Base-by-base conservation (phyloP, 208 protist species). In the Trypanosoma rangeli region DNA sequence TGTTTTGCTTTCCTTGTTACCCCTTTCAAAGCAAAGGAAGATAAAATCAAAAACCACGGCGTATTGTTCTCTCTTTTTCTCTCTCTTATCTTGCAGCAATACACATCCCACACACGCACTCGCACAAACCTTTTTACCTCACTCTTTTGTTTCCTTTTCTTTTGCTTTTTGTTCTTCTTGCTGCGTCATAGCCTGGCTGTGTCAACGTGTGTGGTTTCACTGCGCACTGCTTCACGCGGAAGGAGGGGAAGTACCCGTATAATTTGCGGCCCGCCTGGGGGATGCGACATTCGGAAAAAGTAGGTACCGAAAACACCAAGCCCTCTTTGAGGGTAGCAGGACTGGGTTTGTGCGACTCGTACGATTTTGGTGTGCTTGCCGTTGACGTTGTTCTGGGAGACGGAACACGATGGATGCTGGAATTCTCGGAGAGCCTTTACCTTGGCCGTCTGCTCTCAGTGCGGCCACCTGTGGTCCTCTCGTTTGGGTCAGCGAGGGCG, bases 351-450 rank as follows among this genome's bases (percentile, higher is more conserved):
- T n/a, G 28, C 53, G 55, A 60, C 28, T 24, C 37, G 18, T 58
- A 67, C 15, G 73, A 73, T 3, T 78, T 70, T 66, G 73, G 70
- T 24, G 59, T 73, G 68, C 48, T 73, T 24, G 61, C 37, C 20
- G 52, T 73, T 8, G 66, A 78, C 64, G 66, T 78, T 5, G 52
- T 73, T 55, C 60, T 78, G 42, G 63, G 73, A 10, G 73, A 78
- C 39, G 55, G 61, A 29, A 69, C 73, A 16, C n/a, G 39, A 16
- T 73, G 61, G 28, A 50, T 39, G 5, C 52, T 78, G 24, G 61
- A 70, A 22, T 78, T 73, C 42, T 15, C 52, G 8, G 73, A 78
- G 37, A 78, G 73, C 29, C 28, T 49, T 16, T 78, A 73, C 39
- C 66, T 78, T 13, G 18, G 28, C 1, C 60, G 58, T 5, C 55